A percentile compares a stretch with the other conserved stretches of the same genome.
phyloP scores from a whole-genome alignment of 257 asterid species.

The Ballota nigra region DNA sequence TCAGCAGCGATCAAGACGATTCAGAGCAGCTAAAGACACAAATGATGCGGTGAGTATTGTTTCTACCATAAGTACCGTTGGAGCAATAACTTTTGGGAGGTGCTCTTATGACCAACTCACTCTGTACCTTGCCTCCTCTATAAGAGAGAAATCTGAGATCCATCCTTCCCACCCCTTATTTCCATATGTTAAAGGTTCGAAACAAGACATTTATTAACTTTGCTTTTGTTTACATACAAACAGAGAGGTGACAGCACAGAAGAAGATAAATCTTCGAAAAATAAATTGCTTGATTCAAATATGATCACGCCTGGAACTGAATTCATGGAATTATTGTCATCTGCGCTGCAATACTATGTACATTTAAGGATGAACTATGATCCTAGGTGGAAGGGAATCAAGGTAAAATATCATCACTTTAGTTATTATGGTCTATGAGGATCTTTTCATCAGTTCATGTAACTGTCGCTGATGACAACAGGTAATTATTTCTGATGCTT shows the following conservation, averaged over 20 bases:
- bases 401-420: constrained; percentile 39
- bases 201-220: neutral
- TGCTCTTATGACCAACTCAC: too few species aligned
- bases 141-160: neutral
- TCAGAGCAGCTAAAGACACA: constrained; percentile 95
- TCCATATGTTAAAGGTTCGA: neutral
- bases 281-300: constrained; percentile 54
- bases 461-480: constrained; percentile 23
- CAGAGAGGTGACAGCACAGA: constrained; percentile 32
- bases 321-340: constrained; percentile 58
- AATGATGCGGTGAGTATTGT: constrained; percentile 65
- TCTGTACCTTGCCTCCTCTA: neutral
- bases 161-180: neutral
- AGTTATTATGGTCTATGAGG: neutral
- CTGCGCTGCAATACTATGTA: constrained; percentile 53
- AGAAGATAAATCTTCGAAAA: constrained; percentile 14
- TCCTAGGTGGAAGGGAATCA: constrained; percentile 60
- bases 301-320: constrained; percentile 73
- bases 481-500: constrained; percentile 81
- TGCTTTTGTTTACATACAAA: constrained; percentile 9
- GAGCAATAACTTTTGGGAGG: too few species aligned
- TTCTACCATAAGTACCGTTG: too few species aligned
- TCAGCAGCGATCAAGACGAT: constrained; percentile 93
- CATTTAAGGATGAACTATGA: constrained; percentile 46
- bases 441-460: constrained; percentile 10